These are phyloP conservation scores for Sugiyamaella grinbergsii DNA, from an alignment of 1,139 yeast genomes.

Conservation along the genomic window DNA sequence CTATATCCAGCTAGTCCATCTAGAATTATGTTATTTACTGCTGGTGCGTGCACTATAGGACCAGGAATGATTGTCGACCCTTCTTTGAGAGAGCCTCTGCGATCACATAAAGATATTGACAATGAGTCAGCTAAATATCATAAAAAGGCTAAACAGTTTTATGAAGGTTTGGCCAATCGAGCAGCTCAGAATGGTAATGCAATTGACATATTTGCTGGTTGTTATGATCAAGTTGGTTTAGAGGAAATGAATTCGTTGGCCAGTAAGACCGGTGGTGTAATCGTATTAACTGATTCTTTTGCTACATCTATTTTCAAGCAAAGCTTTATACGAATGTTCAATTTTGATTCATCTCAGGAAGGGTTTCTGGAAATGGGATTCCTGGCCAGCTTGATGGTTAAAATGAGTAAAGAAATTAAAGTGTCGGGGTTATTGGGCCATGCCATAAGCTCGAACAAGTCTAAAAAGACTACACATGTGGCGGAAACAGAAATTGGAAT, in stretches of 20 bases:
- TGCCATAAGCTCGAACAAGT: conserved; percentile 49
- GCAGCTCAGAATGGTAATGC: conserved; percentile 74
- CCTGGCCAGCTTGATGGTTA: conserved; percentile 65
- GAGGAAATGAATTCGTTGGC: conserved; percentile 87
- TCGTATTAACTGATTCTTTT: conserved; percentile 87
- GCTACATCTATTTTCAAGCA: conserved; percentile 93
- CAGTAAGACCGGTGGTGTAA: conserved; percentile 84
- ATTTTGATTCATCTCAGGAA: conserved; percentile 63
- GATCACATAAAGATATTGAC: conserved; percentile 93
- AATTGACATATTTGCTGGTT: conserved; percentile 90
- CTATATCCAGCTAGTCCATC: conserved; percentile 57
- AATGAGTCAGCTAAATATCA: conserved; percentile 74
- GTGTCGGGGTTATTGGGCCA: conserved; percentile 90
- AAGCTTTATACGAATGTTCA: conserved; percentile 78
- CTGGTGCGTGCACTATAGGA: conserved; percentile 87
- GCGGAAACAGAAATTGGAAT: conserved; percentile 93
- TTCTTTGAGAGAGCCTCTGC: conserved; percentile 84
- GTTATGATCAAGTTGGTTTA: conserved; percentile 95
- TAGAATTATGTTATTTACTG: conserved; percentile 61
- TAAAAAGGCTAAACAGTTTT: conserved; percentile 81
- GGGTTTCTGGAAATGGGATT: conserved; percentile 83
- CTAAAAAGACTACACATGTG: conserved; percentile 53
- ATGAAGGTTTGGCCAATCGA: conserved; percentile 71
- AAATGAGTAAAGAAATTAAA: conserved; percentile 82
- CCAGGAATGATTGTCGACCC: conserved; percentile 89